These are phyloP conservation scores for Lachancea nothofagi DNA, from an alignment of 805 yeast genomes.

Conservation along the genomic window DNA sequence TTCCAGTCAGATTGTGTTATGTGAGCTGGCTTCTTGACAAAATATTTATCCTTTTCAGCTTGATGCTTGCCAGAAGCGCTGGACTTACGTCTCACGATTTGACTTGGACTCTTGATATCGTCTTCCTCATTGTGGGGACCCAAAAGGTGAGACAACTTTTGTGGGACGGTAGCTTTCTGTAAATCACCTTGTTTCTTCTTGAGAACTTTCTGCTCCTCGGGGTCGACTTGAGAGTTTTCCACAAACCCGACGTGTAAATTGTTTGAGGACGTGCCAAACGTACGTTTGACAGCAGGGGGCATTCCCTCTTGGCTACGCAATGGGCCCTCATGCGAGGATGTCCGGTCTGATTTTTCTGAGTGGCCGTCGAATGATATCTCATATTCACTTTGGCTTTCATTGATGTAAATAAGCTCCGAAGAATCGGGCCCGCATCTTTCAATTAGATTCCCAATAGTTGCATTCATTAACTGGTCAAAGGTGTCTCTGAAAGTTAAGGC, in stretches of 20 bases:
- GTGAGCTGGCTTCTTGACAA: conserved; percentile 30
- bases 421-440: conserved; percentile 62
- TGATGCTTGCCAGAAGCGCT: background rate
- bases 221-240: conserved; percentile 35
- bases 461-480: conserved; percentile 60
- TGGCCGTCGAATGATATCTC: background rate
- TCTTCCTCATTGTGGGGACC: conserved; percentile 32
- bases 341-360: conserved; percentile 1
- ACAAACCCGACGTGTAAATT: conserved; percentile 33
- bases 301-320: conserved; percentile 35
- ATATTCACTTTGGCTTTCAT: conserved; percentile 5
- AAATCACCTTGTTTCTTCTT: conserved; percentile 45
- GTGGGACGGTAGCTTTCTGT: conserved; percentile 48
- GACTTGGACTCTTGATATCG: conserved; percentile 7
- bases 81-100: background rate
- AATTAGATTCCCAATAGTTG: conserved; percentile 56
- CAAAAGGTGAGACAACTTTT: conserved; percentile 46
- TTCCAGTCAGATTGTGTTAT: conserved; percentile 31
- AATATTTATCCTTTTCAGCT: conserved; percentile 16
- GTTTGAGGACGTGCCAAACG: conserved; percentile 31
- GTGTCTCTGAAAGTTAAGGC: conserved; percentile 60
- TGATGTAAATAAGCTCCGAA: conserved; percentile 44
- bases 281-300: conserved; percentile 56
- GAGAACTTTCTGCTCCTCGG: conserved; percentile 44
- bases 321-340: background rate